Conservation (phyloP, 257 asterid genomes). For the Paraleonurus japonicus region DNA sequence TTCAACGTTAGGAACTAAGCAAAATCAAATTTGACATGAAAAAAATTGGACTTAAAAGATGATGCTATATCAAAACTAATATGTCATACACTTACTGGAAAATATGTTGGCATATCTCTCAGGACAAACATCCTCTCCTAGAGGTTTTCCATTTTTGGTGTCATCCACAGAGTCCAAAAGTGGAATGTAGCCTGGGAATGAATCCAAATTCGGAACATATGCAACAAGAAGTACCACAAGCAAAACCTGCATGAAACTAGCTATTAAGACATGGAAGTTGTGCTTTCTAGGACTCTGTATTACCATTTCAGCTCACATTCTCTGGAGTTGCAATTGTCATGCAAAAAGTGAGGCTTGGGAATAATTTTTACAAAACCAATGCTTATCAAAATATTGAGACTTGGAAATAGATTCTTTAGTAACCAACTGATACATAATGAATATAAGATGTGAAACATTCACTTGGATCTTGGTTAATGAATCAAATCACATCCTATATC, state of each 20-base stretch:
- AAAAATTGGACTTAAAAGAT: slow-evolving; percentile 38
- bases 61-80: slow-evolving; percentile 34
- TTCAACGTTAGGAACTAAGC: background rate
- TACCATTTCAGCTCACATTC: background rate
- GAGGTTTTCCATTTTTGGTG: slow-evolving; percentile 41
- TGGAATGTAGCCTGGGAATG: slow-evolving; percentile 67
- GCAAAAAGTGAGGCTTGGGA: background rate
- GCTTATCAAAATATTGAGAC: background rate
- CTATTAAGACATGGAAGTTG: slow-evolving; percentile 7
- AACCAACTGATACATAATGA: slow-evolving; percentile 9
- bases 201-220: slow-evolving; percentile 66
- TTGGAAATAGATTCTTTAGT: background rate
- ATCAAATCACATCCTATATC: background rate
- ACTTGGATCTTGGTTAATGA: slow-evolving; percentile 12
- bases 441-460: slow-evolving; percentile 17
- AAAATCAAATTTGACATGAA: background rate
- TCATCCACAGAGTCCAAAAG: slow-evolving; percentile 46
- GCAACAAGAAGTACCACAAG: slow-evolving; percentile 59
- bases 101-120: slow-evolving; percentile 69
- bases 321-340: background rate
- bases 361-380: background rate
- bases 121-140: slow-evolving; percentile 70
- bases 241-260: slow-evolving; percentile 49
- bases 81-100: slow-evolving; percentile 47
- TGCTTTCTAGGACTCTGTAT: background rate